phyloP scores from a whole-genome alignment of 2,329 filamentous ascomycete genomes.

The Alternaria solani region DNA sequence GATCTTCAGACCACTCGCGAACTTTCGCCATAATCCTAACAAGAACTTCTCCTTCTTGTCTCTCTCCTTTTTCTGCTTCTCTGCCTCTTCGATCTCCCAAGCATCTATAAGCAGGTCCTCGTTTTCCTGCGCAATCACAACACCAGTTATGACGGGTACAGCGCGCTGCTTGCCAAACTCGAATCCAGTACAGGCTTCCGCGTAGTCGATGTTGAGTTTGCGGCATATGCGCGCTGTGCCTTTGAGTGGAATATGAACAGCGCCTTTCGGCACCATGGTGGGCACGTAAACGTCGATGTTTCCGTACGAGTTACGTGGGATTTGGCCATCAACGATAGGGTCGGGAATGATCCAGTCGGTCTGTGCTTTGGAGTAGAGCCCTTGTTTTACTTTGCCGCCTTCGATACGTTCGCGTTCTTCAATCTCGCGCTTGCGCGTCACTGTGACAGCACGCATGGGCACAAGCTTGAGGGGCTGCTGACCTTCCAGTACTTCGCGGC shows the following conservation, averaged over 20 bases:
- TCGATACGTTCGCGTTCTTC: conserved; percentile 80
- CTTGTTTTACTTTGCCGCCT: conserved; percentile 85
- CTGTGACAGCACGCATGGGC: conserved; percentile 88
- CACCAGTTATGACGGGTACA: conserved; percentile 88
- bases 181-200: conserved; percentile 94
- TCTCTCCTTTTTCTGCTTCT: conserved; percentile 78
- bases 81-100: conserved; percentile 75
- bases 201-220: conserved; percentile 83
- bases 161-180: conserved; percentile 96
- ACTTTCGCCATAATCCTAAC: conserved; percentile 82
- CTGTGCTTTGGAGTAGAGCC: conserved; percentile 82
- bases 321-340: conserved; percentile 82
- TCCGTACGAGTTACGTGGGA: conserved; percentile 93
- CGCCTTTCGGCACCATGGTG: conserved; percentile 88
- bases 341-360: conserved; percentile 95
- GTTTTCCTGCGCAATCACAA: conserved; percentile 85
- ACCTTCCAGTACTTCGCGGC: conserved; percentile 75
- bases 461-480: conserved; percentile 83
- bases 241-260: conserved; percentile 81
- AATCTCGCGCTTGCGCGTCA: conserved; percentile 85
- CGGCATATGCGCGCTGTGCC: conserved; percentile 83
- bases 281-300: conserved; percentile 97
- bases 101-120: conserved; percentile 77
- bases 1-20: conserved; percentile 85
- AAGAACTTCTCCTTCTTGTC: conserved; percentile 80